A percentile compares a stretch with the other conserved stretches of the same genome.
Evolutionary conservation across 2,329 filamentous ascomycete species (phyloP).

Genomic region (Aspergillus sp.): DNA sequence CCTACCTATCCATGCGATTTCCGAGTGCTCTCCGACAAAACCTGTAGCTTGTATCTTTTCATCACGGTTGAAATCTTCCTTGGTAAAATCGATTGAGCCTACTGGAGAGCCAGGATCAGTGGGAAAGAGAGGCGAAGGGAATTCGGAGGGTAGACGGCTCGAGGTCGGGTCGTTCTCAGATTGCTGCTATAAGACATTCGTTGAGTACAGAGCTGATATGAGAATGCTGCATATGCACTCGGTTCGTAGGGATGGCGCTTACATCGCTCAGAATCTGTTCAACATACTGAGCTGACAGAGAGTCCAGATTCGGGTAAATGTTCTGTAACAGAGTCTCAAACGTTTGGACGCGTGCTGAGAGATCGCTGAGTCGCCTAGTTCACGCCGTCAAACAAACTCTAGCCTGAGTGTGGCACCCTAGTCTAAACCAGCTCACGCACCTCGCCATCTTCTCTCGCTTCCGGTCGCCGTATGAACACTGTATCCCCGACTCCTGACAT

Average conservation of each 20-base stretch:
- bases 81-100: conserved; percentile 44
- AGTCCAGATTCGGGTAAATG: conserved; percentile 38
- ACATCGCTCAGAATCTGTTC: conserved; percentile 42
- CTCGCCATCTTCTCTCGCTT: conserved; percentile 50
- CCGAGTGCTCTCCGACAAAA: conserved; percentile 52
- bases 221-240: not conserved
- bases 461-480: conserved; percentile 50
- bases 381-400: conserved; percentile 21
- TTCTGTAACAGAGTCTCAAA: conserved; percentile 42
- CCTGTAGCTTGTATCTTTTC: conserved; percentile 44
- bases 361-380: conserved; percentile 43
- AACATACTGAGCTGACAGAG: conserved; percentile 39
- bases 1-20: conserved; percentile 50
- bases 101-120: conserved; percentile 35
- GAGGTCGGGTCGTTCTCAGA: conserved; percentile 18
- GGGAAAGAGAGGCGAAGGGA: conserved; percentile 16
- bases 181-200: conserved; percentile 17
- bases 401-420: not conserved
- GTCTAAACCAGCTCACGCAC: conserved; percentile 33
- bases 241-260: conserved; percentile 21
- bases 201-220: conserved; percentile 7
- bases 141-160: conserved; percentile 19
- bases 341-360: conserved; percentile 41
- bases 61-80: conserved; percentile 50
- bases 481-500: conserved; percentile 46